phyloP scores from a whole-genome alignment of 169 alveolate genomes.

The Cystoisospora suis region DNA sequence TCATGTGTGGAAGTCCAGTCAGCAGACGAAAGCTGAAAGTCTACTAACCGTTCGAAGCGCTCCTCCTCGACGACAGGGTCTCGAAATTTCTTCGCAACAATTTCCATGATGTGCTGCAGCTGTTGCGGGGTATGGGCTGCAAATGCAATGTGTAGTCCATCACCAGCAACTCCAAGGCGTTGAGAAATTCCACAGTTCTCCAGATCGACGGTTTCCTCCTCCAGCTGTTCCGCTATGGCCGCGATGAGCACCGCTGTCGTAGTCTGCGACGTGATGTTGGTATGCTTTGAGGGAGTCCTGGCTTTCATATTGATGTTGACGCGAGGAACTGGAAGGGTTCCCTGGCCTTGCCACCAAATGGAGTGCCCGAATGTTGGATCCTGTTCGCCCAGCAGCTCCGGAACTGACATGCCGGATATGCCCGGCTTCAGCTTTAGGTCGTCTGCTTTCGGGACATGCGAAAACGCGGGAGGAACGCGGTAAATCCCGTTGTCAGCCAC shows the following conservation, averaged over 20 bases:
- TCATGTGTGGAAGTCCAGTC: background rate
- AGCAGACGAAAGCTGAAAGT: background rate
- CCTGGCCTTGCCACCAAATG: constrained; percentile 70
- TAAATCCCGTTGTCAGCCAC: constrained; percentile 33
- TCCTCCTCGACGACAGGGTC: constrained; percentile 56
- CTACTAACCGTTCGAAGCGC: constrained; percentile 59
- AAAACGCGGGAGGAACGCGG: constrained; percentile 65
- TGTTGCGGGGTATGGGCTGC: constrained; percentile 61
- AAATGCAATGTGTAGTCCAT: constrained; percentile 45
- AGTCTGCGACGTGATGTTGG: constrained; percentile 36
- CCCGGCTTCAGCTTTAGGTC: constrained; percentile 50
- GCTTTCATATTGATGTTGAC: constrained; percentile 52
- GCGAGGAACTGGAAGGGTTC: constrained; percentile 55
- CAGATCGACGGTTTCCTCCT: constrained; percentile 62
- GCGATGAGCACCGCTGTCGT: constrained; percentile 44
- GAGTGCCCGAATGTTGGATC: constrained; percentile 49
- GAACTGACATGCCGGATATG: constrained; percentile 44
- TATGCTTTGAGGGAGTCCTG: constrained; percentile 32
- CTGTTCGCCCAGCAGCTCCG: constrained; percentile 57
- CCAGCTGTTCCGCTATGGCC: constrained; percentile 59
- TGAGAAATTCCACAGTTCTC: constrained; percentile 57
- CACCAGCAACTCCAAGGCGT: constrained; percentile 45
- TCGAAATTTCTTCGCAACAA: constrained; percentile 26
- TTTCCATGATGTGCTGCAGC: constrained; percentile 45
- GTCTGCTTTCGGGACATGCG: constrained; percentile 54